Evolutionary conservation across 441 rosid genomes (phyloP).

Genomic region (Brassica balearica): DNA sequence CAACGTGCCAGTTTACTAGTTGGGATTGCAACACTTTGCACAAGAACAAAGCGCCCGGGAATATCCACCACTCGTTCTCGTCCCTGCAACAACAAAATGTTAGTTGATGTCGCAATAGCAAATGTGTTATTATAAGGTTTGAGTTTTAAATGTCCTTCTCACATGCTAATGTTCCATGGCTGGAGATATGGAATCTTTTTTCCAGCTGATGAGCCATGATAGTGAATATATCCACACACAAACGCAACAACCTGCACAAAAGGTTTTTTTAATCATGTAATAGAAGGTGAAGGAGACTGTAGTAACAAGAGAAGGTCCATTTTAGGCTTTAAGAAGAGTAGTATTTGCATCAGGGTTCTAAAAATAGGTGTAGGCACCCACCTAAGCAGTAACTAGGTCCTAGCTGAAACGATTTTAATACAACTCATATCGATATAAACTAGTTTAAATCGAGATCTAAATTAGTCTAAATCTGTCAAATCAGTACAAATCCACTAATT

Average conservation of each 20-base stretch:
- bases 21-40: constrained; percentile 81
- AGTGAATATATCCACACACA: constrained; percentile 77
- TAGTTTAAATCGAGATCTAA: too few species aligned
- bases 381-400: too few species aligned
- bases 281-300: constrained; percentile 14
- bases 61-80: constrained; percentile 98
- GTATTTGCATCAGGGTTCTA: too few species aligned
- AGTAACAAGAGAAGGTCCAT: neutral
- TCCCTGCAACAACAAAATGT: constrained; percentile 59
- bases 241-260: constrained; percentile 65
- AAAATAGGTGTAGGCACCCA: too few species aligned
- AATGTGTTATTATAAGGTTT: constrained; percentile 8
- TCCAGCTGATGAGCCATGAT: constrained; percentile 55
- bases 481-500: too few species aligned
- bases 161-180: constrained; percentile 93
- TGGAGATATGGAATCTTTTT: constrained; percentile 66
- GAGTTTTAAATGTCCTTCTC: constrained; percentile 29
- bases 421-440: too few species aligned
- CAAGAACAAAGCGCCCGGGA: constrained; percentile 69
- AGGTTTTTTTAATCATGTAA: neutral
- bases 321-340: too few species aligned
- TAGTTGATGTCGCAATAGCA: constrained; percentile 20
- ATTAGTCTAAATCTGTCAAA: too few species aligned
- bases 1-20: constrained; percentile 80
- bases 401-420: too few species aligned